Conservation (phyloP, 768 basidiomycete species). For the Arthromyces matolae region DNA sequence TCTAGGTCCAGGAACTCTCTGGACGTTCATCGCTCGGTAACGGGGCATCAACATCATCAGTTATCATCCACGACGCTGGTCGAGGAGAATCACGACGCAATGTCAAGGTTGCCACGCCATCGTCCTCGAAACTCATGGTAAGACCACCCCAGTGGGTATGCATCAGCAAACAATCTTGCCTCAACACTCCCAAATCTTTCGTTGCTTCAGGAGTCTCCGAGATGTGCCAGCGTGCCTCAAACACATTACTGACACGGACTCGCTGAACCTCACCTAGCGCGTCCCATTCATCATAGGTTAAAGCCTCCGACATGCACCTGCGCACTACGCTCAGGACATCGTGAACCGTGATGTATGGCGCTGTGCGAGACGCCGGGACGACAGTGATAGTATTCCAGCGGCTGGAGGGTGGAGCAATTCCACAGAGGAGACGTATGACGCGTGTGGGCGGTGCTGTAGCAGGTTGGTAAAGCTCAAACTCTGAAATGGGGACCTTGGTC, state of each 20-base stretch:
- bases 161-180: slow-evolving; percentile 46
- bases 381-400: slow-evolving; percentile 38
- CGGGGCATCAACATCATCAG: too few species aligned
- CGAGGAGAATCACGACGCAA: slow-evolving; percentile 26
- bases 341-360: slow-evolving; percentile 44
- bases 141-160: slow-evolving; percentile 53
- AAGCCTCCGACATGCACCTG: slow-evolving; percentile 31
- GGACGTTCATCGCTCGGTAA: too few species aligned
- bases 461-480: slow-evolving; percentile 32
- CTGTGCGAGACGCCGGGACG: slow-evolving; percentile 23
- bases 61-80: too few species aligned
- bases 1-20: too few species aligned
- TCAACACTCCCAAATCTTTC: slow-evolving; percentile 39
- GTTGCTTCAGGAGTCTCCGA: slow-evolving; percentile 32
- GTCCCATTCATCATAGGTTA: slow-evolving; percentile 43
- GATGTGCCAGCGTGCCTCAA: slow-evolving; percentile 42
- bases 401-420: slow-evolving; percentile 40
- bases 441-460: slow-evolving; percentile 42
- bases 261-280: slow-evolving; percentile 38
- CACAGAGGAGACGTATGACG: slow-evolving; percentile 41
- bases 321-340: slow-evolving; percentile 50
- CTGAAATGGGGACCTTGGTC: slow-evolving; percentile 23
- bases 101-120: slow-evolving; percentile 43
- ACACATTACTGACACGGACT: slow-evolving; percentile 36
- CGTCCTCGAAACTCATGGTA: slow-evolving; percentile 33